Conservation (phyloP, 768 basidiomycete species). For the Psilocybe cyanescens region DNA sequence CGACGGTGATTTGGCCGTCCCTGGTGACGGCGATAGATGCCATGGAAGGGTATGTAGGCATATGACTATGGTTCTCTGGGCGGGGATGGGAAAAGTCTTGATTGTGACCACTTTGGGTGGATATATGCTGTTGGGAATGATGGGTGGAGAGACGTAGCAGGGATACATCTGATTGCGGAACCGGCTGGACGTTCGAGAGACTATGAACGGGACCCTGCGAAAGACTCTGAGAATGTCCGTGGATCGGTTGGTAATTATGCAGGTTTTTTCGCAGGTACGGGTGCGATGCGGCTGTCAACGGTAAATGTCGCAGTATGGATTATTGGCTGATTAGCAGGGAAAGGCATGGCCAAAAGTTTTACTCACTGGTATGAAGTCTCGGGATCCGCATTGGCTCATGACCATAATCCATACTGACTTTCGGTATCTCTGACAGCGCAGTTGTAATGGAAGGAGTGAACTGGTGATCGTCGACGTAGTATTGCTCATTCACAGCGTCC, state of each 20-base stretch:
- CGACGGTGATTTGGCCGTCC: not conserved
- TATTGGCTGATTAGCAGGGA: too few species aligned
- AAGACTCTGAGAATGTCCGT: conserved; percentile 10
- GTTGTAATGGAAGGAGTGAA: conserved; percentile 8
- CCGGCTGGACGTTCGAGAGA: conserved; percentile 1
- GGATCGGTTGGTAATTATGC: conserved; percentile 15
- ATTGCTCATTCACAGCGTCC: conserved; percentile 21
- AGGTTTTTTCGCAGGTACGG: conserved; percentile 26
- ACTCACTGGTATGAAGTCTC: conserved; percentile 22
- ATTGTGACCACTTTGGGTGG: not conserved
- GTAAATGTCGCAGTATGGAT: too few species aligned
- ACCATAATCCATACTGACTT: not conserved
- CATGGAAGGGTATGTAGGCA: not conserved
- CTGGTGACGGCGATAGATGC: not conserved
- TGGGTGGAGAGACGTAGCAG: conserved; percentile 12
- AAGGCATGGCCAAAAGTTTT: too few species aligned
- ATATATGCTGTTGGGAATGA: conserved; percentile 10
- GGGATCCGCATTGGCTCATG: not conserved
- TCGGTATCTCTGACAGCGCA: not conserved
- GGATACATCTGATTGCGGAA: not conserved
- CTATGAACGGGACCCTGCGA: conserved; percentile 7
- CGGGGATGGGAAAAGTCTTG: not conserved
- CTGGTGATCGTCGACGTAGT: conserved; percentile 15
- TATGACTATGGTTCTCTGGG: not conserved
- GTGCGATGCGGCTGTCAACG: conserved; percentile 22